Evolutionary conservation across 2,329 filamentous ascomycete genomes (phyloP).

Genomic region (Blastomyces emzantsi): DNA sequence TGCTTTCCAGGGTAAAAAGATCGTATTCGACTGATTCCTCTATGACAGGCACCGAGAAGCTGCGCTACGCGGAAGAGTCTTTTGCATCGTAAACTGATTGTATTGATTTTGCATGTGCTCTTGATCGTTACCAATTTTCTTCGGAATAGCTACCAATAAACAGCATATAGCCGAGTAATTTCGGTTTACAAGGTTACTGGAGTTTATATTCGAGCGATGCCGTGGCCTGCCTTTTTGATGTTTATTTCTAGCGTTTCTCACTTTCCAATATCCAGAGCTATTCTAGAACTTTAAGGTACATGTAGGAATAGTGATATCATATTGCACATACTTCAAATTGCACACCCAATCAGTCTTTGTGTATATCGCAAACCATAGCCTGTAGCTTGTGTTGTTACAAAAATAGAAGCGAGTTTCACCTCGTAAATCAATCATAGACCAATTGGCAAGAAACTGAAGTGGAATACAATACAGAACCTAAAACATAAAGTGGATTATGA

Average conservation of each 20-base stretch:
- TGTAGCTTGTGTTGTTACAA: too few relatives aligned
- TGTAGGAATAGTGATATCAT: too few relatives aligned
- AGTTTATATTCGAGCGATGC: background rate
- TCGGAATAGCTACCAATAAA: background rate
- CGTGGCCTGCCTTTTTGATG: background rate
- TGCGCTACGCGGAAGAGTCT: background rate
- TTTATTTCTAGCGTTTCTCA: too few relatives aligned
- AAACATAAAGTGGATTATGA: background rate
- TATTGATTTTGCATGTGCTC: background rate
- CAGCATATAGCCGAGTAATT: background rate
- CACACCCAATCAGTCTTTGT: too few relatives aligned
- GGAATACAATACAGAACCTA: background rate
- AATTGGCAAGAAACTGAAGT: background rate
- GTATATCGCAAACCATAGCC: too few relatives aligned
- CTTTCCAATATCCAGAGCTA: too few relatives aligned
- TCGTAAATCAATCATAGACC: background rate
- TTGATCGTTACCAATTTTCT: background rate
- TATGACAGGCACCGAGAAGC: background rate
- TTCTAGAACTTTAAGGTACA: too few relatives aligned
- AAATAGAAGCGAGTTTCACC: too few relatives aligned
- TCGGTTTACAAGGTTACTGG: background rate
- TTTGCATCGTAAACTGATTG: background rate
- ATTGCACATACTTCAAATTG: too few relatives aligned
- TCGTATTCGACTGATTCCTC: conserved; percentile 48
- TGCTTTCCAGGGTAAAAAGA: conserved; percentile 53